Evolutionary conservation across 176 grass and related monocot species (phyloP), one percentile per base, ranked within the genome.

Genomic region (Metroxylon sagu): DNA sequence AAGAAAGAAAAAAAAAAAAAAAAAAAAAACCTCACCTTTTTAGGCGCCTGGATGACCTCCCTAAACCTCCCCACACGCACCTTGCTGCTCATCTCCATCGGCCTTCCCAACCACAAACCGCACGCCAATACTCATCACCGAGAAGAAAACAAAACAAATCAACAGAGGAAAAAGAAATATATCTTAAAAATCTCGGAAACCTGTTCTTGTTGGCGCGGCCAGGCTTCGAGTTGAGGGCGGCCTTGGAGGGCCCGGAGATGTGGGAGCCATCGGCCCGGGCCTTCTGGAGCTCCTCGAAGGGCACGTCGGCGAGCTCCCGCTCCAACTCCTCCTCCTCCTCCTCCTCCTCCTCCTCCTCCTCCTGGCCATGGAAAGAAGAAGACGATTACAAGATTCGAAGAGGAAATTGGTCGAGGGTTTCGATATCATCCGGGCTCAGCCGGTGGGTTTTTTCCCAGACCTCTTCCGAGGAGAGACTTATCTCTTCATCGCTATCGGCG

Each of bases 21-120:
- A 57, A 54, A 53, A 3, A 17, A 29, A 61, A 60, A 66, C 19
- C 70, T 61, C 6, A 92, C 88, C 88, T 92, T 98, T 81, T 85
- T 92, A 2, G 93, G 87, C 58, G 71, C 76, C 79, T 92, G 87
- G 16, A 98, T 79, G 10, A 98, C 82, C 72, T 98, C 87, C 53
- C 77, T 88, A 53, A 88, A 60, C 39, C 74, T 85, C 25, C 79
- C 74, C 4, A 82, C 80, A 2, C 73, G 70, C 50, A 92, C 75
- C 53, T 98, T 98, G 16, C 73, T 85, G 69, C 93, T 98, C 25
- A 89, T 78, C 79, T 98, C 93, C 81, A 85, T 92, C 16, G 93
- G 93, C 72, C 93, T 92, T 53, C 50, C 29, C n/a, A 51, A 14
- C 8, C 35, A 43, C 12, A 12, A 43, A 66, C 73, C 49, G 15